Base-by-base conservation (phyloP, 331 rosid species). In the Telfairia occidentalis region DNA sequence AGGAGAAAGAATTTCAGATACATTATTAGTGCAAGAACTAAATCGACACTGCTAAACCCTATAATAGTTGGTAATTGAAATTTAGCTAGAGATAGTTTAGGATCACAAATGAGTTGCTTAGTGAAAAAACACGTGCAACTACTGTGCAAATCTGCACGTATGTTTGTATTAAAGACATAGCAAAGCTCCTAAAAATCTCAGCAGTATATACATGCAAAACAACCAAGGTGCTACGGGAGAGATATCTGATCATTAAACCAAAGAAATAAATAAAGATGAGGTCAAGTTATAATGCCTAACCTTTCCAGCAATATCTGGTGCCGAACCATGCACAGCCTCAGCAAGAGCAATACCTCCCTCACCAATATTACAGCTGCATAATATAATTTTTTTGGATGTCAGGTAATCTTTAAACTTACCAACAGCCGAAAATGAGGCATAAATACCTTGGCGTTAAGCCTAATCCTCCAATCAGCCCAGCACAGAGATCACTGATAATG, bases 301-400 rank as follows among this genome's bases (percentile, higher is more conserved):
- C 99, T 86, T 92, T 87, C 99, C 99, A 57, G 99, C 99, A 80
- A 95, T 95, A 86, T 95, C 99, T 75, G 99, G 99, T 65, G 99
- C 99, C 28, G 99, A 95, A 86, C 99, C 99, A 81, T 95, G 99
- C 57, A 95, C 99, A 78, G 97, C 99, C 87, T 95, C 99, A 69
- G 99, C 99, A 66, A 95, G 99, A 61, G 99, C 97, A 53, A 95
- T 92, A 50, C 99, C 99, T 64, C 97, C 97, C 87, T 90, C 96
- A 35, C 99, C 99, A 76, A 95, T 95, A 83, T 95, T 95, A 85
- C 91, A 86, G 88, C 98, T 94, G 83, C 52, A 84, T 45, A 70
- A n/a, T 24, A 58, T 52, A 71, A 52, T 46, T 71, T 80, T 60
- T 18, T n/a, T 34, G 13, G 53, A 11, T n/a, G 58, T 89, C 74